Evolutionary conservation across 441 rosid species (phyloP), one percentile per base, ranked within the genome.

Genomic region (Populus trichocarpa): DNA sequence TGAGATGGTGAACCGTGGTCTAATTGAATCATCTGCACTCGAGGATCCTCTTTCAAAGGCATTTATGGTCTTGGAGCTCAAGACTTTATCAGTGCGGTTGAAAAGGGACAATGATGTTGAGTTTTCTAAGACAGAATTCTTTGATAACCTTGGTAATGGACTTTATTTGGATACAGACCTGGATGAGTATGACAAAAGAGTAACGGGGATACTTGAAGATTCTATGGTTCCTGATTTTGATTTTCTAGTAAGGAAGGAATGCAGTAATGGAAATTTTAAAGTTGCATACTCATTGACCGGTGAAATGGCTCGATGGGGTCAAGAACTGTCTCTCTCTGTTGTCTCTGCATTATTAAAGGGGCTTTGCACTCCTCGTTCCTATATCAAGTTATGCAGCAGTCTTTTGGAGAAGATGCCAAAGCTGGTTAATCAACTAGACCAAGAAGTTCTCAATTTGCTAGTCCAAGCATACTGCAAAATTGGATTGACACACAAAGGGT

Each of bases 131-230:
- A 86, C 92, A 40, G 95, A 95, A 80, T 95, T 89, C 88, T 89
- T 77, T 50, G 97, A 95, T 87, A 85, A 78, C 71, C 89, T 93
- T 70, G 98, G 98, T 59, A 95, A 95, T 85, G 97, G 96, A 73
- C 89, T 93, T 9, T 95, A 90, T 85, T 80, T 95, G 84, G 98
- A 92, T 50, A 84, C 93, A 10, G 86, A 92, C 77, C 30, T 87
- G 69, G 90, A 89, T 59, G 90, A 88, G 77, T 95, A 84, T 57
- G 96, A 92, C 77, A 74, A 83, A 81, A 89, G 64, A 70, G n/a
- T 93, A 69, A 82, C 74, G 50, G 57, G 66, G 72, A 69, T 92
- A 73, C 91, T 95, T 50, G 83, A 87, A 57, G 85, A 85, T 74
- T 90, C 89, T 2, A 30, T 85, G 53, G 38, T 82, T 32, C 96